Evolutionary conservation across 179 eudicot genomes (phyloP).

Genomic region (Nepenthes alata): DNA sequence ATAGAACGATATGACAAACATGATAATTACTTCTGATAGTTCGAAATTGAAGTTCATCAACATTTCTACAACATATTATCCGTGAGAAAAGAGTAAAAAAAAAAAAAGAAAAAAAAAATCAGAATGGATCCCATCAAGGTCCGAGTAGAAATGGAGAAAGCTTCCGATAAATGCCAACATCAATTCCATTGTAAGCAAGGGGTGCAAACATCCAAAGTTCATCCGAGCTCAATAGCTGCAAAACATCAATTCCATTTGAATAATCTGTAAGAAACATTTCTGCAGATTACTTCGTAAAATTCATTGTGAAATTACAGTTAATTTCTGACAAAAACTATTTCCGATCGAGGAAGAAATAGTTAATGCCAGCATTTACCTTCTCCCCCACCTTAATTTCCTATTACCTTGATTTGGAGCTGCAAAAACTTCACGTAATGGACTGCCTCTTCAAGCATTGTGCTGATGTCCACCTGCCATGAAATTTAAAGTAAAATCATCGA

Average conservation of each 20-base stretch:
- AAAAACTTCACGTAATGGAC: constrained; percentile 76
- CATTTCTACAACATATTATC: no score
- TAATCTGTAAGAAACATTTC: background rate
- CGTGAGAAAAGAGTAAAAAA: no score
- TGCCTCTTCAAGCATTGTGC: constrained; percentile 99
- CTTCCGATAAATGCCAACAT: constrained; percentile 33
- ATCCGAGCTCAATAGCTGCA: constrained; percentile 70
- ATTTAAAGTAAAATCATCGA: background rate
- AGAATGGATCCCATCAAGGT: background rate
- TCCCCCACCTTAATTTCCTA: no score
- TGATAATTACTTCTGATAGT: no score
- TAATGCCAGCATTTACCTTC: no score
- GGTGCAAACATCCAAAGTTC: constrained; percentile 79
- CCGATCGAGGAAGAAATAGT: no score
- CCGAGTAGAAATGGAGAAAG: constrained; percentile 26
- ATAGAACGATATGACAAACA: no score
- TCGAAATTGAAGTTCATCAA: no score
- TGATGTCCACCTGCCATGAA: constrained; percentile 54
- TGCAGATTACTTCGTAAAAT: no score
- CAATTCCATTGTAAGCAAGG: constrained; percentile 63
- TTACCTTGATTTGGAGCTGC: constrained; percentile 90
- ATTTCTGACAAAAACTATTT: no score
- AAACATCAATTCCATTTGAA: background rate
- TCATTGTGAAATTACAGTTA: no score
- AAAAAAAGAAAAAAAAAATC: no score